Evolutionary conservation across 805 yeast genomes (phyloP).

Genomic region (Candida incommunis): DNA sequence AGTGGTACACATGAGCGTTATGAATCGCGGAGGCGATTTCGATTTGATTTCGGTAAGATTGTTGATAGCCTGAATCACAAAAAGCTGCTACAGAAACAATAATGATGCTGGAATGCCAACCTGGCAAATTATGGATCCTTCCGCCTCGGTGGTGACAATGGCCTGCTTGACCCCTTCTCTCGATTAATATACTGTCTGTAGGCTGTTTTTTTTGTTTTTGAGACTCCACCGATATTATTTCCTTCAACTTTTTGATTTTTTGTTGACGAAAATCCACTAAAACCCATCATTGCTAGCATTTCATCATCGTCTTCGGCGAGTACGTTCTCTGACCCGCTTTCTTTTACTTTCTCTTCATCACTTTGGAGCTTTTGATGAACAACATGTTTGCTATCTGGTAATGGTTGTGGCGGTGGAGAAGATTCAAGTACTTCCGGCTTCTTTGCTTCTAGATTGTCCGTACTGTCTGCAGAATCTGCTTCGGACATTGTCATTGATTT

Average conservation of each 20-base stretch:
- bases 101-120: too few relatives aligned
- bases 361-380: too few relatives aligned
- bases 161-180: neutral
- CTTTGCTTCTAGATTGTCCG: neutral
- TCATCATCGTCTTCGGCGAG: neutral
- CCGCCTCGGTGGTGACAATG: neutral
- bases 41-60: too few relatives aligned
- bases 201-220: neutral
- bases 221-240: neutral
- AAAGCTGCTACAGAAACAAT: too few relatives aligned
- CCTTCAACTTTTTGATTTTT: neutral
- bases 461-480: neutral
- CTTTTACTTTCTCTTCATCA: too few relatives aligned
- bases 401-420: neutral
- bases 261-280: neutral
- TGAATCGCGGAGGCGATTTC: too few relatives aligned
- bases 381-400: too few relatives aligned
- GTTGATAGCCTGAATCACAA: too few relatives aligned
- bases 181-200: neutral
- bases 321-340: too few relatives aligned
- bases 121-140: neutral
- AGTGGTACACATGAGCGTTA: too few relatives aligned
- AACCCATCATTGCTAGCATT: neutral
- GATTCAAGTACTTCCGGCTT: neutral
- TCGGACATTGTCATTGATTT: too few relatives aligned